A percentile compares a stretch with the other conserved stretches of the same genome.
Conservation (phyloP, 371 early-diverging fungal genomes). For the Rhizopus stolonifer region DNA sequence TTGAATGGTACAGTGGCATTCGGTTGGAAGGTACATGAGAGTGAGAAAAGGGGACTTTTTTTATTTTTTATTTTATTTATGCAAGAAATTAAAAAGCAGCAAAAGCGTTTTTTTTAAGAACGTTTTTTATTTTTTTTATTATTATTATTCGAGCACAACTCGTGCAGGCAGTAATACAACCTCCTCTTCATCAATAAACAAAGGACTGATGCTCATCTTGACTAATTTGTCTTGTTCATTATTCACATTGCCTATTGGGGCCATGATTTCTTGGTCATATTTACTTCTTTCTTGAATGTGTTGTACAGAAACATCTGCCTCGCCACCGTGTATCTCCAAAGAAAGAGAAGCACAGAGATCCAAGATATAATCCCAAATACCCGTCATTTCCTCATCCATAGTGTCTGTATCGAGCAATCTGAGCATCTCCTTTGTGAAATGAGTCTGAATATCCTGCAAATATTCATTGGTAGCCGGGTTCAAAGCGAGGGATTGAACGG, state of each 20-base stretch:
- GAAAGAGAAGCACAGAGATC: constrained; percentile 38
- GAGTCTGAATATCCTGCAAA: constrained; percentile 31
- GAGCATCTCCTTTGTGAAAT: constrained; percentile 29
- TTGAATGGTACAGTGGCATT: too few relatives aligned
- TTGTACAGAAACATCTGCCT: constrained; percentile 46
- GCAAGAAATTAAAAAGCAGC: constrained; percentile 55
- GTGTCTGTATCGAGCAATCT: constrained; percentile 10
- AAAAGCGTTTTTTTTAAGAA: constrained; percentile 34
- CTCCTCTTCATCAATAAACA: constrained; percentile 50
- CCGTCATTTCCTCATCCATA: constrained; percentile 15
- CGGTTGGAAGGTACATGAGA: constrained; percentile 56
- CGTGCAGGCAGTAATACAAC: constrained; percentile 40
- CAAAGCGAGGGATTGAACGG: constrained; percentile 46
- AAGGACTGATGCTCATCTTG: constrained; percentile 36
- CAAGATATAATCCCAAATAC: constrained; percentile 37
- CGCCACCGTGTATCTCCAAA: constrained; percentile 47
- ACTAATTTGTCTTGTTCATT: constrained; percentile 30
- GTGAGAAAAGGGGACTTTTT: constrained; percentile 26
- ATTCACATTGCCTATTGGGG: constrained; percentile 32
- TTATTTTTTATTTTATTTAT: too few relatives aligned
- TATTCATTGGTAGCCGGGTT: constrained; percentile 51
- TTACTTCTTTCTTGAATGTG: constrained; percentile 32
- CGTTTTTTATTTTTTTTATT: constrained; percentile 32
- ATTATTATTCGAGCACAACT: constrained; percentile 47
- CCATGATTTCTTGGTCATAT: constrained; percentile 47